Evolutionary conservation across 164 flowering plant genomes (phyloP).

Genomic region (Platanus orientalis): DNA sequence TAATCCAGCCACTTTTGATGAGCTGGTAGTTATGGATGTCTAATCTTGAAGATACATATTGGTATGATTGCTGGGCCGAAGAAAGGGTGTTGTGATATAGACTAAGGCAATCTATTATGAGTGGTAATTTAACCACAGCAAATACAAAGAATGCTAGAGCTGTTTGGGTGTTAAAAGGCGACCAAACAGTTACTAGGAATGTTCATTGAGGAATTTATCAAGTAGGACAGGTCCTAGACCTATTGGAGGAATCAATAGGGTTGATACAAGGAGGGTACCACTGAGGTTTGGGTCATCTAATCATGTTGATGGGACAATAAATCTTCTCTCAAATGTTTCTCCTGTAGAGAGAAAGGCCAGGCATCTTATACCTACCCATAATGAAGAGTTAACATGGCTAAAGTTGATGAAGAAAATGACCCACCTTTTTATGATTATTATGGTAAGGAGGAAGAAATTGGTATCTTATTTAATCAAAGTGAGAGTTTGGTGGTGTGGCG

Average conservation of each 20-base stretch:
- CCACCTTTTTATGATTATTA: too few species aligned
- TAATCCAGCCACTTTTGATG: too few species aligned
- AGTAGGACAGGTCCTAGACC: not conserved
- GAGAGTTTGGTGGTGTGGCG: not conserved
- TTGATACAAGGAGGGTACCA: not conserved
- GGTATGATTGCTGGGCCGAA: too few species aligned
- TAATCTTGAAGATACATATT: too few species aligned
- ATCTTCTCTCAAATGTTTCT: not conserved
- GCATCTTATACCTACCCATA: not conserved
- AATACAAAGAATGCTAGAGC: too few species aligned
- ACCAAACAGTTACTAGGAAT: too few species aligned
- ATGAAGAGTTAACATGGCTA: not conserved
- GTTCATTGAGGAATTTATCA: too few species aligned
- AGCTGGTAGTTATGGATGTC: too few species aligned
- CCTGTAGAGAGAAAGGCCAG: not conserved
- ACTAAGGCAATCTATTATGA: too few species aligned
- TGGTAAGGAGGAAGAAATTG: not conserved
- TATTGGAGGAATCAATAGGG: not conserved
- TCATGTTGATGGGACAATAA: not conserved
- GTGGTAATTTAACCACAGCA: too few species aligned
- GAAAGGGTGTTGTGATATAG: too few species aligned
- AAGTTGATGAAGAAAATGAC: not conserved
- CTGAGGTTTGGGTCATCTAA: not conserved
- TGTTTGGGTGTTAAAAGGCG: too few species aligned
- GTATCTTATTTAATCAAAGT: not conserved